Percentiles rank a stretch among this genome's conserved stretches.
These are phyloP conservation scores for Blastocystis sp. DNA, from an alignment of 352 stramenopile genomes.

Conservation along the genomic window DNA sequence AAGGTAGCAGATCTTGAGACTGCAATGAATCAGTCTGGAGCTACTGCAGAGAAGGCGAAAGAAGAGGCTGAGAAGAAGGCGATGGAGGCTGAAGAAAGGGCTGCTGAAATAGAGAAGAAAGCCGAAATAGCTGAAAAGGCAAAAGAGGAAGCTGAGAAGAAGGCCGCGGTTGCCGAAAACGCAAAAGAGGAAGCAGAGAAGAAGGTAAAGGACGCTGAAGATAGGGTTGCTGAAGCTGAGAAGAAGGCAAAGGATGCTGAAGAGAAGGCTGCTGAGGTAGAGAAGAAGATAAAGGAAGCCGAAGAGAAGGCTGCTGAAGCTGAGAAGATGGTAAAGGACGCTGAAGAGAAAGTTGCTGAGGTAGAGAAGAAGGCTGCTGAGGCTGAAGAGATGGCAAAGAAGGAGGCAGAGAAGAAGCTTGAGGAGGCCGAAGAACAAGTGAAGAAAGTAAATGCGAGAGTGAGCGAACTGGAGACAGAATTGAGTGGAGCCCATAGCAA, in stretches of 20 bases:
- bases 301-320: not conserved
- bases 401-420: not conserved
- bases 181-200: not conserved
- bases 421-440: not conserved
- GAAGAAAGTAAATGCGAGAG: not conserved
- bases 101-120: slow-evolving; percentile 6
- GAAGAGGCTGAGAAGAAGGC: not conserved
- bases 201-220: not conserved
- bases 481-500: not conserved
- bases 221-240: not conserved
- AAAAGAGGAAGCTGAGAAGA: not conserved
- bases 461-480: not conserved
- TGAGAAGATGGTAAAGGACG: not conserved
- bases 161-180: no score
- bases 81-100: not conserved
- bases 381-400: not conserved
- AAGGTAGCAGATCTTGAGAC: no score
- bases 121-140: not conserved
- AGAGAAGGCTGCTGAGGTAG: not conserved
- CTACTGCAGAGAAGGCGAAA: not conserved
- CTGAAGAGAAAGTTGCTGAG: not conserved
- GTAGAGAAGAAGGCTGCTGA: not conserved
- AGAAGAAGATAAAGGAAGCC: no score
- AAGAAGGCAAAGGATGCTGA: not conserved
- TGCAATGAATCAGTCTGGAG: not conserved